Base-by-base conservation (phyloP, 306 rosid genomes). In the Quillaja saponaria region DNA sequence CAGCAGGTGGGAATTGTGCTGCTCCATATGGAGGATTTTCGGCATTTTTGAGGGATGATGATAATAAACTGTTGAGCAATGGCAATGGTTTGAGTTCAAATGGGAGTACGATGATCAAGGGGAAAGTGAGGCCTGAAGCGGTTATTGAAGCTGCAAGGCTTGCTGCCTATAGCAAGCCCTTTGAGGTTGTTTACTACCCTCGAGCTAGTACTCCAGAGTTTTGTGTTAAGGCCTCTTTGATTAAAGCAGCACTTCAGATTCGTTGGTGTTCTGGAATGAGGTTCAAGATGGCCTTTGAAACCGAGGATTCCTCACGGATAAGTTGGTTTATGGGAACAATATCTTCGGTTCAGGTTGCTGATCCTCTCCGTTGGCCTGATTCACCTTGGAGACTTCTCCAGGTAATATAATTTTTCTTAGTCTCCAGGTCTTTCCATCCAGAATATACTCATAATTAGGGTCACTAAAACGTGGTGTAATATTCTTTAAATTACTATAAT, bases 301-400 rank as follows among this genome's bases (percentile, higher is more conserved):
- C 97, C 0, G 95, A 94, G 68, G 99, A 94, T 58, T 92, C 97
- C 12, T 85, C 88, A 0, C 81, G 96, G 49, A 87, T 90, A 19
- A 80, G 81, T 59, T 80, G 79, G 95, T 94, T 90, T 73, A 83
- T 87, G 95, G 99, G 99, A 39, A 89, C 95, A 12, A 75, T 94
- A 31, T 85, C 95, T 48, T 84, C 84, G 1, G 97, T 78, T 63
- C 96, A 85, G 60, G 85, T 75, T 39, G 75, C 95, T 13, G 99
- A 94, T 75, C 81, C 95, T 21, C 46, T 83, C 39, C 75, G 74
- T 33, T 87, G 99, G 99, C 96, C 99, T 3, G 83, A 80, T 38
- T 94, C 99, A 17, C 97, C 99, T 63, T 94, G 97, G 99, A 78
- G 95, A 65, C 86, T 78, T 78, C 99, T 94, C 34, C 96, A 85